Evolutionary conservation across 345 rosid species (phyloP).

Genomic region (Euphorbia tirucalli): DNA sequence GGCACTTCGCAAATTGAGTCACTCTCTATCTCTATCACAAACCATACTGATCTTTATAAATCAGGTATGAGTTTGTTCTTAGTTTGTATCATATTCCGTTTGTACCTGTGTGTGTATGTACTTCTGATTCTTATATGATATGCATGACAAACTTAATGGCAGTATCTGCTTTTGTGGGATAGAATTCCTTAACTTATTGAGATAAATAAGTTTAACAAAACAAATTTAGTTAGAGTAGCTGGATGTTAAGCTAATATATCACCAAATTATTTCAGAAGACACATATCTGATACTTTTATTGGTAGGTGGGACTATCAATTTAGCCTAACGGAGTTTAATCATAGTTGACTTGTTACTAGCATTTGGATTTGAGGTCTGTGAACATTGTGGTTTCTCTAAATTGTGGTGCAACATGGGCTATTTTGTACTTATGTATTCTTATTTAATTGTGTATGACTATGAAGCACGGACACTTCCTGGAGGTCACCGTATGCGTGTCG

Average conservation of each 20-base stretch:
- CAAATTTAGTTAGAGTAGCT: background rate
- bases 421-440: too few relatives aligned
- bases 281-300: background rate
- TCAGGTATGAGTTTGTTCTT: slow-evolving; percentile 45
- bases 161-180: too few relatives aligned
- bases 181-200: too few relatives aligned
- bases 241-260: background rate
- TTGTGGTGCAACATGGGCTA: background rate
- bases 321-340: background rate
- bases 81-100: background rate
- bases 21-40: slow-evolving; percentile 82
- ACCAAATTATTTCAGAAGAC: background rate
- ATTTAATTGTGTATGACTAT: too few relatives aligned
- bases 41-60: slow-evolving; percentile 75
- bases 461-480: too few relatives aligned
- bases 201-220: background rate
- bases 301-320: background rate
- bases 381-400: background rate
- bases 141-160: background rate
- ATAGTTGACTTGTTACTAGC: background rate
- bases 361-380: background rate
- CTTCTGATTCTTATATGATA: background rate
- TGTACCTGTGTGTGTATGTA: background rate
- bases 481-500: too few relatives aligned
- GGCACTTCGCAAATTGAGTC: slow-evolving; percentile 95